Evolutionary conservation across 2,329 filamentous ascomycete genomes (phyloP).

Genomic region (Magnaporthiopsis incrustans): DNA sequence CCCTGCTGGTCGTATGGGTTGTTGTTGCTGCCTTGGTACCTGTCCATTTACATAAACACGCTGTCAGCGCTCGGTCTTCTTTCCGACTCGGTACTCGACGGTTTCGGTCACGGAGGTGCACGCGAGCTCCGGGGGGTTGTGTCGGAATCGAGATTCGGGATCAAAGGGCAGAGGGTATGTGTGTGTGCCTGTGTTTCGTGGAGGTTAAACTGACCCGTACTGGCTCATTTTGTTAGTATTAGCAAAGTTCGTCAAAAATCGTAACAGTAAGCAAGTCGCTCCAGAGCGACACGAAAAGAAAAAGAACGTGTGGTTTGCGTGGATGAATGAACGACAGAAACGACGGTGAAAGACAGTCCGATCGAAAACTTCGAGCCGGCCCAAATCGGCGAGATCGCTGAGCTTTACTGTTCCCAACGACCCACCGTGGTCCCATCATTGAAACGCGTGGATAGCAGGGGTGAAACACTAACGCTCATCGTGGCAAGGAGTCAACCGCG

Average conservation of each 20-base stretch:
- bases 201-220: slow-evolving; percentile 43
- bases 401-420: background rate
- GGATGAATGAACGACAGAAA: background rate
- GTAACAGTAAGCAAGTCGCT: background rate
- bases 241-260: background rate
- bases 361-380: background rate
- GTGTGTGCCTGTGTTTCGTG: background rate
- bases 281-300: background rate
- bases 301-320: background rate
- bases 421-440: slow-evolving; percentile 12
- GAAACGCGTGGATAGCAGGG: slow-evolving; percentile 15
- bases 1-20: slow-evolving; percentile 55
- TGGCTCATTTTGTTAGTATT: slow-evolving; percentile 34
- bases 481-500: slow-evolving; percentile 16
- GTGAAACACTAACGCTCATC: slow-evolving; percentile 42
- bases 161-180: background rate
- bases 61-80: slow-evolving; percentile 21
- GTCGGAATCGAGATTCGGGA: background rate
- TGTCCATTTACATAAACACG: slow-evolving; percentile 19
- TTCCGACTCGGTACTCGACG: background rate
- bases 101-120: background rate
- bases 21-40: slow-evolving; percentile 48
- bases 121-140: background rate
- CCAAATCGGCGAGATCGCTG: background rate
- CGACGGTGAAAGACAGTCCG: background rate